Evolutionary conservation across 495 filamentous ascomycete species (phyloP).

Genomic region (Hypoxylon fuscum): DNA sequence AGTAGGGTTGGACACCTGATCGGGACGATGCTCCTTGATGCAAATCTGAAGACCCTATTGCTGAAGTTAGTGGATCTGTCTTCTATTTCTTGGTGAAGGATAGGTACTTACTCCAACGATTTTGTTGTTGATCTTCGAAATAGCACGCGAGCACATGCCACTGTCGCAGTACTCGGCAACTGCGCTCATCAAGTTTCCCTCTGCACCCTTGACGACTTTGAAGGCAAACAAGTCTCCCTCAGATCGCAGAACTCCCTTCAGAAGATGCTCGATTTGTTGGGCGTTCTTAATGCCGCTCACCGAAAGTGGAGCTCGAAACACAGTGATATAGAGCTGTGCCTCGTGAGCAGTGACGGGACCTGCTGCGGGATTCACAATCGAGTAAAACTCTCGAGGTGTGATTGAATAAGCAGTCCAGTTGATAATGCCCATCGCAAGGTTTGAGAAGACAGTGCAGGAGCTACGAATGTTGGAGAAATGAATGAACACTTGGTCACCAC

Average conservation of each 20-base stretch:
- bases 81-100: not conserved
- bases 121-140: conserved; percentile 54
- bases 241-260: conserved; percentile 58
- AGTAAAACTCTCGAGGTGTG: conserved; percentile 52
- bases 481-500: conserved; percentile 57
- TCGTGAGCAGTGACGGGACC: conserved; percentile 53
- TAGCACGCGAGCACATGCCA: conserved; percentile 45
- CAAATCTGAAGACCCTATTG: conserved; percentile 42
- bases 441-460: conserved; percentile 57
- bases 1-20: conserved; percentile 6
- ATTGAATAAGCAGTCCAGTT: conserved; percentile 63
- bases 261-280: conserved; percentile 49
- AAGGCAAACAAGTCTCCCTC: conserved; percentile 67
- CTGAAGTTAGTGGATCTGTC: conserved; percentile 14
- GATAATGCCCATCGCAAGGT: conserved; percentile 52
- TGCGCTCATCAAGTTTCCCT: conserved; percentile 50
- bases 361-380: conserved; percentile 34
- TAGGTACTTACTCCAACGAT: conserved; percentile 61
- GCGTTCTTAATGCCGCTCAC: conserved; percentile 27
- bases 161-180: conserved; percentile 66
- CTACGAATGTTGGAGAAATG: conserved; percentile 67
- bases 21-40: conserved; percentile 37
- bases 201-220: conserved; percentile 45
- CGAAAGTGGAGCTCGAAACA: conserved; percentile 43
- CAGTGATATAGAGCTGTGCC: conserved; percentile 61